phyloP scores from a whole-genome alignment of 768 basidiomycete species.

The Russula brevipes region DNA sequence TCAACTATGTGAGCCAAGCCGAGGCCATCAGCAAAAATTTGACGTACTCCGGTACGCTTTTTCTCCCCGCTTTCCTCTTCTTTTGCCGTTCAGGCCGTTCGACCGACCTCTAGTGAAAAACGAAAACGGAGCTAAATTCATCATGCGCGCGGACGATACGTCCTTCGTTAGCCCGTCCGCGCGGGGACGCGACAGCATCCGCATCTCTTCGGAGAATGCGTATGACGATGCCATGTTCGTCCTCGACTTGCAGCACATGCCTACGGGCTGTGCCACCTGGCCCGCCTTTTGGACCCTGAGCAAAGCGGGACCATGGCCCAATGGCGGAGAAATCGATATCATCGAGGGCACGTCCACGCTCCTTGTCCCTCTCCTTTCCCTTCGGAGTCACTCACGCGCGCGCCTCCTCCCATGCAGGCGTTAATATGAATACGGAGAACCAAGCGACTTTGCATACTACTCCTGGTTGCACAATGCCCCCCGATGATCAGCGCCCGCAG shows the following conservation, averaged over 20 bases:
- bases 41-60: constrained; percentile 39
- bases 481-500: constrained; percentile 32
- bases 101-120: constrained; percentile 32
- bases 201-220: constrained; percentile 44
- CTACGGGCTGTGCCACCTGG: constrained; percentile 55
- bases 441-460: constrained; percentile 52
- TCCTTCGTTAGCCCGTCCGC: constrained; percentile 35
- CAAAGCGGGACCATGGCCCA: constrained; percentile 49
- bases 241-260: constrained; percentile 56
- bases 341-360: constrained; percentile 42
- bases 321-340: constrained; percentile 58
- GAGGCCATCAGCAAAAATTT: constrained; percentile 42
- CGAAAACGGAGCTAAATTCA: constrained; percentile 34
- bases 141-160: constrained; percentile 52
- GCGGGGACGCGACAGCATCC: constrained; percentile 53
- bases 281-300: constrained; percentile 61
- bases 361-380: not conserved
- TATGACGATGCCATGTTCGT: constrained; percentile 46
- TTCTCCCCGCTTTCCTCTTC: not conserved
- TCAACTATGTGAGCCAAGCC: constrained; percentile 48
- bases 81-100: not conserved
- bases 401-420: constrained; percentile 33
- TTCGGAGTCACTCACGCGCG: not conserved
- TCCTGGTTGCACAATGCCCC: constrained; percentile 43
- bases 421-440: constrained; percentile 44